Evolutionary conservation across 1,139 yeast species (phyloP), one percentile per base, ranked within the genome.

Genomic region (Debaryomycetaceae sp.): DNA sequence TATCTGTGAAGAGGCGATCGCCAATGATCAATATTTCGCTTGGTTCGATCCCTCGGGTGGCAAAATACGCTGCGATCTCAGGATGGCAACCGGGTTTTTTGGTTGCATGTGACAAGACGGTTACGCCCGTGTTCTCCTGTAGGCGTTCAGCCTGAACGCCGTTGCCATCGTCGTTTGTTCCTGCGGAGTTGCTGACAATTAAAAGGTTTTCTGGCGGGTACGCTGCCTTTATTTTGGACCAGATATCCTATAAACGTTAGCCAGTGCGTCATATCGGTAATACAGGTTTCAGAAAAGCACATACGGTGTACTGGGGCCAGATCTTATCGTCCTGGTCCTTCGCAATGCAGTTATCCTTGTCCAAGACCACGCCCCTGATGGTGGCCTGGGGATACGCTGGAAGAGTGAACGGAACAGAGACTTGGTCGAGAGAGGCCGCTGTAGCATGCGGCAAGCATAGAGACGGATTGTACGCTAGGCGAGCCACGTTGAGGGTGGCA

Each of bases 341-440:
- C 4, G 98, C 94, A 51, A 90, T 81, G 47, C 97, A 90, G 50
- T 90, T 92, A 53, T 90, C 99, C 51, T 92, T 90, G 49, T 90
- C 99, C 18, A 90, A 62, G 0, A 90, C 92, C 3, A 90, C 68
- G 0, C 92, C 95, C 40, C 73, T 78, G 36, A 86, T 80, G 2
- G 22, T 22, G 18, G 35, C 36, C 4, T 30, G 31, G 5, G 38
- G 40, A 19, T 33, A 31, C 8, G 48, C 40, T 3, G 62, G 57
- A 8, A 68, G 45, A 15, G 33, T 32, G 16, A 67, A 40, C 0
- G 79, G 79, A 10, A 73, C 44, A 0, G 68, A 66, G 16, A 75
- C 48, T 32, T 77, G 73, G 43, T 73, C 79, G 48, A 90, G 87
- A 1, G 77, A 74, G 15, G 74, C 54, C 7, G 78, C 66, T 0